Base-by-base conservation (phyloP, 139 green algal genomes). In the Pseudopediastrum boryanum region DNA sequence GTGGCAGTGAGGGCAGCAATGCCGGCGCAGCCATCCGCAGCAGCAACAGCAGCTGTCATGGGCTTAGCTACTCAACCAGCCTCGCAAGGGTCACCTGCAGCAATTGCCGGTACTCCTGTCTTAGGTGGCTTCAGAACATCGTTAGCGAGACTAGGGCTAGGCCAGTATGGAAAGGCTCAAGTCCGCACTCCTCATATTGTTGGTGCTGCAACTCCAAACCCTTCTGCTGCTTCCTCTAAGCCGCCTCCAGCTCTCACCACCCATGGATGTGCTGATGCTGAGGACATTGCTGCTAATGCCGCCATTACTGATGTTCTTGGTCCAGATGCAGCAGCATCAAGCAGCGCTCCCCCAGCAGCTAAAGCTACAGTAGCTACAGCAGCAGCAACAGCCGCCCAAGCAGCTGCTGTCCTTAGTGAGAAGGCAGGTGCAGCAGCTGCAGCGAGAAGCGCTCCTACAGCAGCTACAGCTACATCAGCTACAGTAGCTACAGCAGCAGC, bases 201-300 rank as follows among this genome's bases (percentile, higher is more conserved):
- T n/a, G n/a, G n/a, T n/a, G n/a, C n/a, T n/a, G n/a, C n/a, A n/a
- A n/a, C n/a, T n/a, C n/a, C n/a, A n/a, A n/a, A n/a, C n/a, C n/a
- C n/a, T n/a, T n/a, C n/a, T 69, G 7, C 44, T 50, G 12, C 8
- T 68, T 2, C 41, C 31, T 12, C 59, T 35, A 16, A 21, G 8
- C 3, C 12, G 25, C 19, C 59, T 68, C 6, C 19, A 29, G 25
- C 19, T 31, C 59, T 68, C 33, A 31, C 6, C 33, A 10, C 27
- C 59, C 12, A 35, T 9, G 10, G 59, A 68, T 13, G 5, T 69
- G 61, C 29, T 35, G 1, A 3, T 69, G 31, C 27, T 69, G 61
- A 36, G 35, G 36, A 69, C 33, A 19, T 69, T 50, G 58, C n/a
- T 66, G 58, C 16, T 66, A 31, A 29, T 66, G 58, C 58, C 58